Base-by-base conservation (phyloP, 2,329 filamentous ascomycete genomes). In the Pyricularia sp. region DNA sequence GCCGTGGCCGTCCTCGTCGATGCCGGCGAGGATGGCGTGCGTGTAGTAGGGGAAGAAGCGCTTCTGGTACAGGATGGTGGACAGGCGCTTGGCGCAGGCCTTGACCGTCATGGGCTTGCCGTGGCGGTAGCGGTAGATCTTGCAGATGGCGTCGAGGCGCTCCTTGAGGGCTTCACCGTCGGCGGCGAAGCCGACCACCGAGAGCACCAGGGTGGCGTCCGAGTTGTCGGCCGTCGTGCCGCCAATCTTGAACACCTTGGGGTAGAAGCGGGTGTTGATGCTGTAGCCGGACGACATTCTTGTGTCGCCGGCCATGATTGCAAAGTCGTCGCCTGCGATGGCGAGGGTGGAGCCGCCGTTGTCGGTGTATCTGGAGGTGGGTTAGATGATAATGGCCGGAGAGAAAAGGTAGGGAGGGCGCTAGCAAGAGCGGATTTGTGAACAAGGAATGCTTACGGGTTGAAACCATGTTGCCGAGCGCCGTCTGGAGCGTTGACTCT, bases 31-130 rank as follows among this genome's bases (percentile, higher is more conserved):
- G 79, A 99, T 98, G 36, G 94, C 94, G 76, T 94, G 89, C 70
- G 96, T 92, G 81, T 99, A 99, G 87, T 97, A 99, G 26, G 95
- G 95, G 85, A 99, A 99, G 85, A 99, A 99, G 66, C 95, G 92
- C 84, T 98, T 98, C 80, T 90, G 86, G 84, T 99, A 99, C 69
- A 99, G 89, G 73, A 99, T 96, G 65, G 96, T 97, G 59, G 92
- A 94, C 71, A 99, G 86, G 69, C 94, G 90, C 82, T 98, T 94
- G 69, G 95, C 96, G 81, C 94, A 98, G 66, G 95, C 95, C 76
- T 92, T 90, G 76, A 98, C 91, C 72, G 88, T 90, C 90, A 99
- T 99, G 73, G 92, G 89, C 85, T 98, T 99, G 80, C 93, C 93
- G 80, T 98, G 94, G 79, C 96, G 93, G 84, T 97, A 97, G 76